Evolutionary conservation across 192 early-diverging fungal species (phyloP), one percentile per base, ranked within the genome.

Genomic region (Coemansia sp.): DNA sequence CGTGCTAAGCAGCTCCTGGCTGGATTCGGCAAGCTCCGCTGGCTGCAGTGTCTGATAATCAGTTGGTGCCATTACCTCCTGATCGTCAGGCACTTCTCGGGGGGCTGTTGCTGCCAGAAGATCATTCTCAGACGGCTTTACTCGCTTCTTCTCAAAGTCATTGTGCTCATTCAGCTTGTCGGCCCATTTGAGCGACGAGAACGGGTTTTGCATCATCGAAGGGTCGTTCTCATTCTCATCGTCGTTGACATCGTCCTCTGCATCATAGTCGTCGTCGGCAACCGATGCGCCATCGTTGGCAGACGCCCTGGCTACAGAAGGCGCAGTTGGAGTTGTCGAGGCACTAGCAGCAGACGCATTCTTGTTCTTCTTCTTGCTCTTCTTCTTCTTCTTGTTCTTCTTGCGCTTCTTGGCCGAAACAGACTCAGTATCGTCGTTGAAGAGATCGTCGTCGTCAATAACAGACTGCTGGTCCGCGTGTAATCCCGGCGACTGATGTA

Each of bases 311-410:
- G 42, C 48, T 14, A 56, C n/a, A 4, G 58, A 53, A 11, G 49
- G 49, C 14, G 56, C 34, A 3, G 19, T 13, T 2, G 38, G 43
- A 11, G 74, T 32, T n/a, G 59, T 46, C 17, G 61, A 40, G 17
- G 57, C 54, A 17, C 33, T 65, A 35, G 25, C 40, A 46, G 41
- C 49, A 29, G 57, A 25, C 15, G n/a, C 59, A 14, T 33, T 36
- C 58, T 74, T 74, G 43, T 63, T 65, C 64, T 69, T 69, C 43
- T 63, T 67, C 74, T 81, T 81, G 35, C 64, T 81, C 58, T 67
- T 73, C 53, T 63, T 73, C 65, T 81, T 81, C 70, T 76, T 81
- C 62, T 70, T 73, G 58, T 73, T 81, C 68, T 73, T 75, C 40
- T 69, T 68, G 58, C 74, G 69, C 66, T 80, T 80, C 69, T 80